phyloP scores from a whole-genome alignment of 306 rosid species.

The Gillenia trifoliata region DNA sequence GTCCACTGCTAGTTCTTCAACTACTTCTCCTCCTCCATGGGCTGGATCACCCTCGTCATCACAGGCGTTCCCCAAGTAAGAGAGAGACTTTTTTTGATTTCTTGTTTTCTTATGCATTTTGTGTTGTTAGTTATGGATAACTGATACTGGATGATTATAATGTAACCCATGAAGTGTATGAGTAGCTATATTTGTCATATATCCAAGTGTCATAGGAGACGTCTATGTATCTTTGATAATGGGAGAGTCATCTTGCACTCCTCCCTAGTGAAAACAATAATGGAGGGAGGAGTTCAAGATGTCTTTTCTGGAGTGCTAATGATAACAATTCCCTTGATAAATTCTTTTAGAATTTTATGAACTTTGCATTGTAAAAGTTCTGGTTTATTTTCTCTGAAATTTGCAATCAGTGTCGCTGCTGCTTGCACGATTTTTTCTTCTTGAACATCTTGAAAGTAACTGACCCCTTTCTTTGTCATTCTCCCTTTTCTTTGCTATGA shows the following conservation, averaged over 20 bases:
- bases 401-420: background rate
- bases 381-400: background rate
- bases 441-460: background rate
- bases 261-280: too few relatives aligned
- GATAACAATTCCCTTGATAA: background rate
- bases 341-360: background rate
- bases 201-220: background rate
- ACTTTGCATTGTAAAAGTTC: background rate
- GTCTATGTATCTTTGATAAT: background rate
- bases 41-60: conserved; percentile 66
- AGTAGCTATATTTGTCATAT: background rate
- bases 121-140: background rate
- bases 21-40: conserved; percentile 85
- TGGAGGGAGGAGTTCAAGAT: too few relatives aligned
- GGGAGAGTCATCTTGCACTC: too few relatives aligned
- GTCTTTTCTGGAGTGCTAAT: too few relatives aligned
- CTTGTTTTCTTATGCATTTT: background rate
- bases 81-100: conserved; percentile 8
- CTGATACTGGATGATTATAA: background rate
- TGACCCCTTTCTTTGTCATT: background rate
- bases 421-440: background rate
- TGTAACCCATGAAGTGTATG: background rate
- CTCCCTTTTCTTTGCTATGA: background rate
- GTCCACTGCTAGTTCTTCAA: conserved; percentile 65
- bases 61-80: conserved; percentile 60